These are phyloP conservation scores for Zymoseptoria passerinii DNA, from an alignment of 2,329 filamentous ascomycete species.

Conservation along the genomic window DNA sequence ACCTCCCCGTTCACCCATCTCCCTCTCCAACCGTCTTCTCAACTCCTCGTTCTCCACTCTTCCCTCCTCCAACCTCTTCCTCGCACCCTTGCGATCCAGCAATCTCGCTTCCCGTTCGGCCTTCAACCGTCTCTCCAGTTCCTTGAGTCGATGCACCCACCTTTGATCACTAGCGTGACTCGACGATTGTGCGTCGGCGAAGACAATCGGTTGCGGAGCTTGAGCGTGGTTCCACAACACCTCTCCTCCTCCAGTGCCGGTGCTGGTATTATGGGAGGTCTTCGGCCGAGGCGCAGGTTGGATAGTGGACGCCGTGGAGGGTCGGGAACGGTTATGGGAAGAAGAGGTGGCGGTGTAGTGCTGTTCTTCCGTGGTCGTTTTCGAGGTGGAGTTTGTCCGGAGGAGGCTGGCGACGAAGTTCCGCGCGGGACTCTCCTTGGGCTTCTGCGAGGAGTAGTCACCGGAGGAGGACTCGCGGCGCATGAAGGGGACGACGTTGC, in stretches of 20 bases:
- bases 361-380: neutral
- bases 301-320: neutral
- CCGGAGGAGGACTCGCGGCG: conserved; percentile 15
- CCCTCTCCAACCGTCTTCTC: conserved; percentile 54
- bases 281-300: conserved; percentile 6
- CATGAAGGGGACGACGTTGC: conserved; percentile 13
- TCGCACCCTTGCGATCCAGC: conserved; percentile 73
- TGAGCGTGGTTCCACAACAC: neutral
- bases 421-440: conserved; percentile 28
- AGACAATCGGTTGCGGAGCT: conserved; percentile 41
- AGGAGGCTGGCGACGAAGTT: conserved; percentile 44
- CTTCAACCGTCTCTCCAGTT: conserved; percentile 82
- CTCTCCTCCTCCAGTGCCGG: neutral
- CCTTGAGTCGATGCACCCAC: conserved; percentile 77
- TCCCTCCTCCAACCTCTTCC: conserved; percentile 70
- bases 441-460: conserved; percentile 6
- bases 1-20: conserved; percentile 28
- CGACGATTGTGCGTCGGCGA: conserved; percentile 24
- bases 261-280: neutral
- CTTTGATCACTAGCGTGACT: conserved; percentile 55
- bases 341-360: neutral
- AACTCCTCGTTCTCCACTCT: conserved; percentile 65
- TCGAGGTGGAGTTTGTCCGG: conserved; percentile 43
- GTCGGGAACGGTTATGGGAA: conserved; percentile 27
- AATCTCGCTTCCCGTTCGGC: conserved; percentile 79